Evolutionary conservation across 257 asterid genomes (phyloP).

Genomic region (Rubia yunnanensis): DNA sequence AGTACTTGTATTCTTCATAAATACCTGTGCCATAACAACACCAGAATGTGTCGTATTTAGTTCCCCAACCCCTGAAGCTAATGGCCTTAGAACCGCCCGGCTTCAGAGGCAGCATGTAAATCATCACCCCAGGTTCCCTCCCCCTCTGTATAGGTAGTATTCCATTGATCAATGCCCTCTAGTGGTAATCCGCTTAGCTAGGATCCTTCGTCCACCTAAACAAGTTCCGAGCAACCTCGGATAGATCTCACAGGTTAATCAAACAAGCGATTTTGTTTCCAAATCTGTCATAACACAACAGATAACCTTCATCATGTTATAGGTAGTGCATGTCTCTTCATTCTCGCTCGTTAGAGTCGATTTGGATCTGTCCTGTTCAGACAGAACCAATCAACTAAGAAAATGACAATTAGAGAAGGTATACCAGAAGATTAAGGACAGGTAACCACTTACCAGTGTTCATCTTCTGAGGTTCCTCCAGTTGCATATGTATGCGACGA

Average conservation of each 20-base stretch:
- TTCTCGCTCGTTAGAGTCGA: slow-evolving; percentile 57
- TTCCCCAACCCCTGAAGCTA: not conserved
- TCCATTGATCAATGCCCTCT: not conserved
- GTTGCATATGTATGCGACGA: slow-evolving; percentile 89
- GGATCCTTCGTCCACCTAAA: slow-evolving; percentile 4
- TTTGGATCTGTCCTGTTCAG: slow-evolving; percentile 59
- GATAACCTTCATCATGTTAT: slow-evolving; percentile 86
- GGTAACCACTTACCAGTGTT: slow-evolving; percentile 75
- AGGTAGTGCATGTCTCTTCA: slow-evolving; percentile 90
- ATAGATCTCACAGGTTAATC: not conserved
- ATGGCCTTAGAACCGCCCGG: not conserved
- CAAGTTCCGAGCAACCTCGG: not conserved
- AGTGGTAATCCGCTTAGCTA: not conserved
- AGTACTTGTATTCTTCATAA: not conserved
- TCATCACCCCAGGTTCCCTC: not conserved
- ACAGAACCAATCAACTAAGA: not conserved
- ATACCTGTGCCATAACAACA: slow-evolving; percentile 9
- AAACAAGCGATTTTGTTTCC: not conserved
- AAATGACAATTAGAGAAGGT: not conserved
- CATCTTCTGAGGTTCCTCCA: slow-evolving; percentile 79
- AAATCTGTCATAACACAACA: not conserved
- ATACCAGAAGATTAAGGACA: not conserved
- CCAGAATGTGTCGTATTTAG: not conserved
- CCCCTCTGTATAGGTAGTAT: not conserved
- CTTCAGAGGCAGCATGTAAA: not conserved